Conservation (phyloP, 768 basidiomycete genomes). For the Trichaptum fuscoviolaceum region DNA sequence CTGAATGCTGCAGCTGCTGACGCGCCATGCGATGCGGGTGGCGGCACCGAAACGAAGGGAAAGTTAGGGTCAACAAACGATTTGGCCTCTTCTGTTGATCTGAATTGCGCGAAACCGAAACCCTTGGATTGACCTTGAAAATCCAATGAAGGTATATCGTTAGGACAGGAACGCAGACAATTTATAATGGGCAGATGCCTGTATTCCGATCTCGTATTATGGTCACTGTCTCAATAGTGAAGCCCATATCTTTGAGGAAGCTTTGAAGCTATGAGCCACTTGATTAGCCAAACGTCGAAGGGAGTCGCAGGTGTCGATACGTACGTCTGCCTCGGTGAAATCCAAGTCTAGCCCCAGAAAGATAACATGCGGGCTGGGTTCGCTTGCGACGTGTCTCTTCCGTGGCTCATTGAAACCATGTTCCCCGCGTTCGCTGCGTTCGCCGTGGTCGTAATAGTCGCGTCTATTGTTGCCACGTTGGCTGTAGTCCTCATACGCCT, state of each 20-base stretch:
- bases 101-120: slow-evolving; percentile 96
- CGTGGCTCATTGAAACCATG: slow-evolving; percentile 36
- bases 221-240: slow-evolving; percentile 80
- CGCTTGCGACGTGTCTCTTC: slow-evolving; percentile 76
- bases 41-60: slow-evolving; percentile 90
- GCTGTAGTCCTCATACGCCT: slow-evolving; percentile 43
- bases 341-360: slow-evolving; percentile 92
- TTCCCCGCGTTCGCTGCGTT: slow-evolving; percentile 32
- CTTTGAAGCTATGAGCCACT: slow-evolving; percentile 62
- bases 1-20: slow-evolving; percentile 67
- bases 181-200: slow-evolving; percentile 86
- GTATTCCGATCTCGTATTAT: slow-evolving; percentile 96
- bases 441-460: slow-evolving; percentile 39
- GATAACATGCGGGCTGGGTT: slow-evolving; percentile 89
- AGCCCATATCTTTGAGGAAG: slow-evolving; percentile 66
- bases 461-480: slow-evolving; percentile 30
- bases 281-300: slow-evolving; percentile 19
- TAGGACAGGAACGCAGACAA: slow-evolving; percentile 66
- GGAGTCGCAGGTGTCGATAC: slow-evolving; percentile 35
- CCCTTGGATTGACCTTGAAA: slow-evolving; percentile 89
- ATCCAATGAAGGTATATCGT: slow-evolving; percentile 58
- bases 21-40: slow-evolving; percentile 82
- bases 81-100: slow-evolving; percentile 78
- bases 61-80: slow-evolving; percentile 88
- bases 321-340: slow-evolving; percentile 89